Evolutionary conservation across 169 alveolate genomes (phyloP), one percentile per base, ranked within the genome.

Genomic region (Plasmodium sp.): DNA sequence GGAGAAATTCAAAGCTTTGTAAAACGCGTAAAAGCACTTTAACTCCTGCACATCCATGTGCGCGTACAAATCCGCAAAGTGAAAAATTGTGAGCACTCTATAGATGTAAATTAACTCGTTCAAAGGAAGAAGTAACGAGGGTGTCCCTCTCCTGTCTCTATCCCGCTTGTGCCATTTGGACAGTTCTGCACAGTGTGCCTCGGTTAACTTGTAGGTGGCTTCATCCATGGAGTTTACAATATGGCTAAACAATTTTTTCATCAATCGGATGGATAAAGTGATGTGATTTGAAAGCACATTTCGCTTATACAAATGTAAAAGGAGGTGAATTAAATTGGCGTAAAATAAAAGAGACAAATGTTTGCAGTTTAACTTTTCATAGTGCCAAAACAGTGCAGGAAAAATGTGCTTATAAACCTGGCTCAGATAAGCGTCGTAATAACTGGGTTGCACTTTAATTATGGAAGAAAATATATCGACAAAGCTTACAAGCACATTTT

Each of bases 311-410:
- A 92, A 81, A 82, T 83, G 92, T 72, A 92, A 81, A 92, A 71
- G 62, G 16, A 92, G 7, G 16, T 92, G 95, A 22, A 92, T 62
- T 82, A 92, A n/a, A 82, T 92, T 92, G n/a, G 95, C 48, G 73
- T 92, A 92, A 82, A 82, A 92, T 82, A 92, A 92, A 92, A 92
- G 92, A 34, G 91, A 92, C 27, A 92, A 36, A 82, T 92, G 77
- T 82, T 92, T 92, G 82, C 27, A 71, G 10, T 67, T 12, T 73
- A 92, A 92, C n/a, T 83, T 81, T 82, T 92, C 77, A 72, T 92
- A 82, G 58, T 75, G 27, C 48, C 27, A 36, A 81, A 92, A 82
- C 41, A 92, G 18, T 43, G 73, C 56, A 5, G 56, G 62, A 41
- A 77, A 92, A 3, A 82, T 83, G 22, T 71, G 34, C 41, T 72